Evolutionary conservation across 2,329 filamentous ascomycete species (phyloP).

Genomic region (Venturia carpophila): DNA sequence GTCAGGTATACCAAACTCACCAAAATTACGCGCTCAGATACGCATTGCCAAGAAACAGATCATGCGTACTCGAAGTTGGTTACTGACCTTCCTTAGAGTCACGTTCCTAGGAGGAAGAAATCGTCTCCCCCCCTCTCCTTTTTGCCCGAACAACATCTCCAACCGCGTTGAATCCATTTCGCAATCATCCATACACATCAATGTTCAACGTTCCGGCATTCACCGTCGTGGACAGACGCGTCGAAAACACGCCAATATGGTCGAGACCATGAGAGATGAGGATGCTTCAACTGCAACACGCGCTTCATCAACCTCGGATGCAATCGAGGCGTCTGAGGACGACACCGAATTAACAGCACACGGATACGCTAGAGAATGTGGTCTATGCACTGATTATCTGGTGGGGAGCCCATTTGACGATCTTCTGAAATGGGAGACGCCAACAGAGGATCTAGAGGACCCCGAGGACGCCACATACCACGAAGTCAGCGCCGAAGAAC

Average conservation of each 20-base stretch:
- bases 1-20: not conserved
- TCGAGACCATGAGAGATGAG: not conserved
- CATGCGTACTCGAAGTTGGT: not conserved
- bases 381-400: constrained; percentile 8
- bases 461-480: not conserved
- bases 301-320: not conserved
- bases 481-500: not conserved
- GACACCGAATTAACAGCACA: not conserved
- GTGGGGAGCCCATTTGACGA: not conserved
- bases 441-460: constrained; percentile 2
- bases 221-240: not conserved
- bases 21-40: not conserved
- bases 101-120: not conserved
- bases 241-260: too few species aligned
- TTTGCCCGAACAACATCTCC: not conserved
- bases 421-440: not conserved
- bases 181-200: not conserved
- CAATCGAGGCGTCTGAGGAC: not conserved
- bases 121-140: not conserved
- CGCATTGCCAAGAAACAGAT: not conserved
- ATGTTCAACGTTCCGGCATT: not conserved
- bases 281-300: not conserved
- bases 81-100: not conserved
- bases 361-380: constrained; percentile 8
- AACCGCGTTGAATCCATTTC: not conserved